Conservation (phyloP, 257 asterid species). For the Coffea canephora region DNA sequence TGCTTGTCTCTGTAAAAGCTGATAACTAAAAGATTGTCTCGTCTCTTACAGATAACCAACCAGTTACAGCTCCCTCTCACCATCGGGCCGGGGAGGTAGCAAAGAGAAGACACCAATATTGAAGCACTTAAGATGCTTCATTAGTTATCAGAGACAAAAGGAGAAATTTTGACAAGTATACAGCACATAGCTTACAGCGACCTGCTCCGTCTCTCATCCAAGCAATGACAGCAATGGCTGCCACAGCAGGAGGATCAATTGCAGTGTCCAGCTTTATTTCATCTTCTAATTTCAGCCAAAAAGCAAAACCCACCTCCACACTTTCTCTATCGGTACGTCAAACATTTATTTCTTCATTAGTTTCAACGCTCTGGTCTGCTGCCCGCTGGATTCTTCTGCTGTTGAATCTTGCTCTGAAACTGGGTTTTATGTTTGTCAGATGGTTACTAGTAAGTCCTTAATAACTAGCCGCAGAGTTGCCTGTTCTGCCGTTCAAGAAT, state of each 20-base stretch:
- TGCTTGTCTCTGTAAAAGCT: neutral
- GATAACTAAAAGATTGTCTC: neutral
- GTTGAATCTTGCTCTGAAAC: neutral
- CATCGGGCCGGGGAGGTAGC: neutral
- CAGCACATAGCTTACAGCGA: neutral
- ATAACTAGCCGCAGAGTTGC: conserved; percentile 6
- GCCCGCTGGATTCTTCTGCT: neutral
- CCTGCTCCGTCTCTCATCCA: conserved; percentile 3
- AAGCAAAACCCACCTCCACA: conserved; percentile 18
- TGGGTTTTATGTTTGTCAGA: neutral
- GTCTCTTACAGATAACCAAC: neutral
- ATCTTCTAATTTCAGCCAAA: conserved; percentile 23
- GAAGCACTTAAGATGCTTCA: conserved; percentile 4
- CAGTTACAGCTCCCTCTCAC: neutral
- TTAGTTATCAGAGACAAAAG: neutral
- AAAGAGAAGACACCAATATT: neutral
- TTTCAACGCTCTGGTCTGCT: neutral
- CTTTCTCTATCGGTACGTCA: conserved; percentile 17
- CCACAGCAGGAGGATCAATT: conserved; percentile 33
- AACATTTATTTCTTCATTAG: neutral
- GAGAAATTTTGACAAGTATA: neutral
- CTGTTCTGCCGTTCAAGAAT: conserved; percentile 38
- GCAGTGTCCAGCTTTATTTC: conserved; percentile 34
- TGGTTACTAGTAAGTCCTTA: conserved; percentile 13
- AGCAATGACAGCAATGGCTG: conserved; percentile 26